A percentile compares a stretch with the other conserved stretches of the same genome.
Conservation (phyloP, 192 early-diverging fungal genomes). For the Coemansia guatemalensis region DNA sequence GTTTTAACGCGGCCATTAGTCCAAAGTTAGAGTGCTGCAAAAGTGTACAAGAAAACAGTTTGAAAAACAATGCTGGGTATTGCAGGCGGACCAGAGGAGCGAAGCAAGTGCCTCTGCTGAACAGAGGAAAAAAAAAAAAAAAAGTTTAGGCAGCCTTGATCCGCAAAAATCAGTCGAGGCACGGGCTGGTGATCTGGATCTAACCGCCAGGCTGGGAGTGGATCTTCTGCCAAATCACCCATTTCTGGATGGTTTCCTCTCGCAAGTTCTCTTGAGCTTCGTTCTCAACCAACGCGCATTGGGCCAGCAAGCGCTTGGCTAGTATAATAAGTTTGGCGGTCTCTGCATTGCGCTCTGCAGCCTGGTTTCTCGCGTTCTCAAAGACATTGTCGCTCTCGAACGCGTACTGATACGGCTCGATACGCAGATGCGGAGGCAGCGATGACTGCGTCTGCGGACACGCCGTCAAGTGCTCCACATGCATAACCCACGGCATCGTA, state of each 20-base stretch:
- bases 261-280: conserved; percentile 20
- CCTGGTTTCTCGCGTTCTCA: conserved; percentile 14
- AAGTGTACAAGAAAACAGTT: neutral
- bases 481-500: conserved; percentile 43
- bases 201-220: neutral
- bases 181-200: neutral
- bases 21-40: neutral
- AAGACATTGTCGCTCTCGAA: conserved; percentile 8
- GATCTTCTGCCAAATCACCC: conserved; percentile 26
- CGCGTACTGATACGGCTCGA: conserved; percentile 22
- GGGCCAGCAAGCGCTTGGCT: conserved; percentile 29
- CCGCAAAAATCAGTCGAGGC: neutral
- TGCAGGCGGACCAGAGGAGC: neutral
- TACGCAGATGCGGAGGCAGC: conserved; percentile 24
- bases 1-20: conserved; percentile 16
- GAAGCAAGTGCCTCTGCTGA: conserved; percentile 1
- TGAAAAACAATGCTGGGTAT: conserved; percentile 1
- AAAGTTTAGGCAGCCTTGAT: neutral
- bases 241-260: conserved; percentile 13
- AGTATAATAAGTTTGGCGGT: conserved; percentile 21
- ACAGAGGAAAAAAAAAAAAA: neutral
- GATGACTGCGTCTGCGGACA: conserved; percentile 22
- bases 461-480: conserved; percentile 20
- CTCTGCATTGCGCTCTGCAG: conserved; percentile 17
- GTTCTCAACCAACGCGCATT: conserved; percentile 32